These are phyloP conservation scores for Euclidium syriacum DNA, from an alignment of 345 rosid genomes.

Conservation along the genomic window DNA sequence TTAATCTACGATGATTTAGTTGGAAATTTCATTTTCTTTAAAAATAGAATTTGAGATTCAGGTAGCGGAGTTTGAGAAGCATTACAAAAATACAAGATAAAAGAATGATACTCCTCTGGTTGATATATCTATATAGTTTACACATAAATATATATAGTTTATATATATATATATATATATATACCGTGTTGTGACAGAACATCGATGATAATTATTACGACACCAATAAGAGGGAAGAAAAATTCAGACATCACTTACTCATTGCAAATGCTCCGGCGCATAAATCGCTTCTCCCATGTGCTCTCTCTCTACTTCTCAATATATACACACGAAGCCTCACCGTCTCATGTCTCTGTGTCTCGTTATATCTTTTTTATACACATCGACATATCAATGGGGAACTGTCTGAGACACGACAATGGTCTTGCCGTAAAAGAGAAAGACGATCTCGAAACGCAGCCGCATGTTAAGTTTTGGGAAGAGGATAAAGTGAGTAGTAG, in stretches of 20 bases:
- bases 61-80: no score
- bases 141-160: not conserved
- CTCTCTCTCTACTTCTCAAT: constrained; percentile 3
- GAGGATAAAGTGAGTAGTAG: not conserved
- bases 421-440: constrained; percentile 35
- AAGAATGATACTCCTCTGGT: constrained; percentile 6
- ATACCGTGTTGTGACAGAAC: constrained; percentile 31
- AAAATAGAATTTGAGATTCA: not conserved
- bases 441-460: not conserved
- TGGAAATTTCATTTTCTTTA: no score
- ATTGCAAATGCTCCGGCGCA: constrained; percentile 43
- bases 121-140: not conserved
- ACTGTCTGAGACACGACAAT: constrained; percentile 22
- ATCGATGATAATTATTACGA: constrained; percentile 11
- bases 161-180: not conserved
- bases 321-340: not conserved
- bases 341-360: constrained; percentile 16
- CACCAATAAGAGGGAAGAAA: constrained; percentile 1
- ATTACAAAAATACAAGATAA: constrained; percentile 24
- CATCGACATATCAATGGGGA: constrained; percentile 26
- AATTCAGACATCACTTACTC: constrained; percentile 17
- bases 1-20: not conserved
- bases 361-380: not conserved
- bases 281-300: constrained; percentile 48
- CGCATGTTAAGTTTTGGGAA: constrained; percentile 24